Percentiles rank a stretch among this genome's conserved stretches.
phyloP scores from a whole-genome alignment of 2,329 filamentous ascomycete genomes.

The Exophiala aquamarina region DNA sequence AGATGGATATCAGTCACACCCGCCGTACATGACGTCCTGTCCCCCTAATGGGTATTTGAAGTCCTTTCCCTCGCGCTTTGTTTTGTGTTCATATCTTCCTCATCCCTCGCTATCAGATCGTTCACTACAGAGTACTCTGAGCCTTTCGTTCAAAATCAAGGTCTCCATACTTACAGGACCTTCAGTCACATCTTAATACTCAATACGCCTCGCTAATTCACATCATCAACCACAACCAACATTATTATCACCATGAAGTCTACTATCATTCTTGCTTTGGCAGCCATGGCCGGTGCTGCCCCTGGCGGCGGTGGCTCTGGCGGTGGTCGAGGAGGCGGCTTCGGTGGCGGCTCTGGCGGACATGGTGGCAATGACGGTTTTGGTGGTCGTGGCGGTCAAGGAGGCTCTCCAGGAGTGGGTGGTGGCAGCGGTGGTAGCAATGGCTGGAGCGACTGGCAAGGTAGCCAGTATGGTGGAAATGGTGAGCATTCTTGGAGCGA shows the following conservation, averaged over 20 bases:
- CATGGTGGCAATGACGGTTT: background rate
- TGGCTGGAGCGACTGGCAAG: conserved; percentile 19
- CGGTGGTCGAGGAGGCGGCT: no score
- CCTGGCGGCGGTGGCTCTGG: conserved; percentile 16
- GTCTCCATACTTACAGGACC: conserved; percentile 5
- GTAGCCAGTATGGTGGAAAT: conserved; percentile 2
- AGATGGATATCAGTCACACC: conserved; percentile 13
- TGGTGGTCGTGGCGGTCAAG: conserved; percentile 1
- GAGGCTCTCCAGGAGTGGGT: background rate
- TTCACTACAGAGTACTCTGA: conserved; percentile 14
- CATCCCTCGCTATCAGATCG: conserved; percentile 5
- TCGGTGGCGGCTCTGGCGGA: conserved; percentile 9
- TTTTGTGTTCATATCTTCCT: conserved; percentile 13
- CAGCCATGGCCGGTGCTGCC: conserved; percentile 22
- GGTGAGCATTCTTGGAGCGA: conserved; percentile 13
- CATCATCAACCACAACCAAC: conserved; percentile 2
- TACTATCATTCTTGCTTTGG: conserved; percentile 22
- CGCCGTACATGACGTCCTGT: conserved; percentile 20
- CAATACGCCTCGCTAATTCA: conserved; percentile 5
- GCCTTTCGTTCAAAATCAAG: conserved; percentile 20
- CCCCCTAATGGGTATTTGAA: conserved; percentile 21
- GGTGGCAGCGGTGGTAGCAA: conserved; percentile 42
- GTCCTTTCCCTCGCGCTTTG: conserved; percentile 9
- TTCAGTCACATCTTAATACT: background rate
- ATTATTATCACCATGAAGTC: conserved; percentile 27